A percentile compares a stretch with the other conserved stretches of the same genome.
Conservation (phyloP, 164 flowering plant genomes). For the Malania oleifera region DNA sequence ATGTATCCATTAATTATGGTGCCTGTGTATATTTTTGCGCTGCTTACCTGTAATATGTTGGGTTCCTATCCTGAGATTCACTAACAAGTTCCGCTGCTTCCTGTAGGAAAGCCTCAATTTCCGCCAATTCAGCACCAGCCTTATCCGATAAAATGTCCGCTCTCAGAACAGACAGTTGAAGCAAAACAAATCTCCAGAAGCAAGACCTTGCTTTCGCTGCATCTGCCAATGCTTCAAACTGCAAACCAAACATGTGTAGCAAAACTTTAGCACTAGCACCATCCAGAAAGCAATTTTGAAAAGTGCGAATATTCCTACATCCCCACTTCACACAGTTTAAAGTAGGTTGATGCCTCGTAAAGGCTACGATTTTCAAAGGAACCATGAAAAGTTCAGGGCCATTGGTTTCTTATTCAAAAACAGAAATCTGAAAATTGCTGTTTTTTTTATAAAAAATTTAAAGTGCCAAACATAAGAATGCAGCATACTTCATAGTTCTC, state of each 20-base stretch:
- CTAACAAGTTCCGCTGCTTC: constrained; percentile 98
- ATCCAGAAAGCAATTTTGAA: too few relatives aligned
- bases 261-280: neutral
- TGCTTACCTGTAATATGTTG: constrained; percentile 83
- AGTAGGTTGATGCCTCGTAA: neutral
- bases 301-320: too few relatives aligned
- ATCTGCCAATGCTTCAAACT: constrained; percentile 89
- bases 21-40: too few relatives aligned
- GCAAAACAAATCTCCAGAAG: constrained; percentile 90
- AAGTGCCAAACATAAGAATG: too few relatives aligned
- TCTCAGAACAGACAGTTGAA: constrained; percentile 56
- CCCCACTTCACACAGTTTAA: too few relatives aligned
- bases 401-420: too few relatives aligned
- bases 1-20: too few relatives aligned
- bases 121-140: constrained; percentile 57
- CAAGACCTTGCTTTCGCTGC: constrained; percentile 70
- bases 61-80: constrained; percentile 70
- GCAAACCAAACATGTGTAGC: constrained; percentile 12
- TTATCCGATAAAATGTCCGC: constrained; percentile 69
- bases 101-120: constrained; percentile 81
- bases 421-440: too few relatives aligned
- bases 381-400: too few relatives aligned
- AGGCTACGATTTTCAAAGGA: too few relatives aligned
- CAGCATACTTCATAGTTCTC: too few relatives aligned
- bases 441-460: too few relatives aligned